Conservation (phyloP, 345 rosid genomes). For the Garcia nutans region DNA sequence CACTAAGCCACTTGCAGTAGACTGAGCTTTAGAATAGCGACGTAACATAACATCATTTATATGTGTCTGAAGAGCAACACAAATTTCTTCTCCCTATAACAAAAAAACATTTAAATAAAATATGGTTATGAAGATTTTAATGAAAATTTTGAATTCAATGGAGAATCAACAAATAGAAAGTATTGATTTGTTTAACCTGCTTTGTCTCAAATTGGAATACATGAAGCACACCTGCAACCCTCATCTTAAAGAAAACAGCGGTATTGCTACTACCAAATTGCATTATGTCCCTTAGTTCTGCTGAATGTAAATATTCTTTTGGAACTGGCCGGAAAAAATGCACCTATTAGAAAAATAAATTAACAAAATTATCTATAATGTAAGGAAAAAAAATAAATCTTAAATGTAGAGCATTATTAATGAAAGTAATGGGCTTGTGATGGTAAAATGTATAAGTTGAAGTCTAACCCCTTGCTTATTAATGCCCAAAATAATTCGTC, state of each 20-base stretch:
- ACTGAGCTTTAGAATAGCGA: constrained; percentile 93
- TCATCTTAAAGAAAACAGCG: constrained; percentile 97
- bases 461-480: constrained; percentile 93
- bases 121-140: background rate
- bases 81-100: constrained; percentile 91
- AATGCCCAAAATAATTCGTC: constrained; percentile 86
- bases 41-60: constrained; percentile 98
- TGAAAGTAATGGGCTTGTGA: background rate
- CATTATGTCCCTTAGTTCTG: constrained; percentile 96
- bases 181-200: constrained; percentile 53
- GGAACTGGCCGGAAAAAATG: constrained; percentile 99
- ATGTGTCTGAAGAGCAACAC: constrained; percentile 98
- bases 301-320: constrained; percentile 91
- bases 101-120: constrained; percentile 6
- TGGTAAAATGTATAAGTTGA: background rate
- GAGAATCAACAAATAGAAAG: background rate
- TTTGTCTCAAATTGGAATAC: constrained; percentile 96
- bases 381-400: background rate
- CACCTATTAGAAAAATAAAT: constrained; percentile 46
- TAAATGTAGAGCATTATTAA: background rate
- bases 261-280: constrained; percentile 98
- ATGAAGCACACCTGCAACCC: constrained; percentile 99
- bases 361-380: constrained; percentile 10
- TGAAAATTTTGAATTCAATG: background rate
- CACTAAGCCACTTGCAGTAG: constrained; percentile 53